Evolutionary conservation across 2,329 filamentous ascomycete genomes (phyloP), one percentile per base, ranked within the genome.

Genomic region (Ophiostoma sp.): DNA sequence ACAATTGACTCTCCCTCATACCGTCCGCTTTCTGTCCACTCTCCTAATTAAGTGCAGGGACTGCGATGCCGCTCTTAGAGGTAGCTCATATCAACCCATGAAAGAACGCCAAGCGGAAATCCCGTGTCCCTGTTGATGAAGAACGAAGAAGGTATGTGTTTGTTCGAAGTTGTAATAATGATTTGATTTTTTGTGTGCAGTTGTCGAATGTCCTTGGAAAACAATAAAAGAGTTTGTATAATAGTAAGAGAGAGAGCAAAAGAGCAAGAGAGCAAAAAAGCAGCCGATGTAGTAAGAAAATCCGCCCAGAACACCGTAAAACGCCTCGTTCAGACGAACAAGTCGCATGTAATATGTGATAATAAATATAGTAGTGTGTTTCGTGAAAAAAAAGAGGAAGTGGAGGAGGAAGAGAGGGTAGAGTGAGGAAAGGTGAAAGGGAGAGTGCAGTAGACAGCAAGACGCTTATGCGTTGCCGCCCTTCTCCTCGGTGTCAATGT

Each of bases 401-500:
- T n/a, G 15, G 36, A 7, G 6, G 28, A 8, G 17, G 36, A 1
- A 11, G 8, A 22, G 48, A 17, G n/a, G 22, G n/a, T 9, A 39
- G 39, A 48, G 52, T 6, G 7, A 7, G 22, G 28, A 36, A 22
- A 15, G 52, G 52, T 2, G 25, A 59, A 33, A 59, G 3, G 25
- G 25, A 9, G 15, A n/a, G 19, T 15, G 33, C 1, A 5, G 25
- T 12, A 63, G 5, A 8, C 33, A 36, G 33, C 33, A 8, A 1
- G 9, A 6, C 12, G 25, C 25, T 79, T 83, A 88, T 77, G 83
- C 80, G 81, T 98, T 98, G 45, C 94, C 94, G 45, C 90, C 89
- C 87, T 98, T 97, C 85, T 99, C 96, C 73, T 95, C 90, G 2
- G 96, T 99, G 82, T 99, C 96, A 79, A 97, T 93, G 81, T 99